A percentile compares a stretch with the other conserved stretches of the same genome.
phyloP scores from a whole-genome alignment of 306 rosid species.

The Luffa aegyptiaca region DNA sequence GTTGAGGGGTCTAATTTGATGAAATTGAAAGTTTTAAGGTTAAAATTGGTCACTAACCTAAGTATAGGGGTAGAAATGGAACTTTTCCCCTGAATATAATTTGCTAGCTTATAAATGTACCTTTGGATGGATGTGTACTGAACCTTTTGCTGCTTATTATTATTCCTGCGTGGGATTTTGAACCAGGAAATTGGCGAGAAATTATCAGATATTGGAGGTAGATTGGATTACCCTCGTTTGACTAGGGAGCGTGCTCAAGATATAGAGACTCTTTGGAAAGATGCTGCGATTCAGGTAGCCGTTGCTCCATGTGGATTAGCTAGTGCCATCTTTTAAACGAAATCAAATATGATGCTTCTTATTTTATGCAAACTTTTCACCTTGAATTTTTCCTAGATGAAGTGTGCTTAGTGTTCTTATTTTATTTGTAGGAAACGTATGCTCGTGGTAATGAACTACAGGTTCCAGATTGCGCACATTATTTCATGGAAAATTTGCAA shows the following conservation, averaged over 20 bases:
- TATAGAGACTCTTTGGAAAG: conserved; percentile 80
- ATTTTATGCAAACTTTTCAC: not conserved
- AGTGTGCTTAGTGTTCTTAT: not conserved
- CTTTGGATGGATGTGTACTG: not conserved
- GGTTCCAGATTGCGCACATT: conserved; percentile 90
- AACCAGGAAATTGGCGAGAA: conserved; percentile 73
- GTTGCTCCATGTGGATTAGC: conserved; percentile 15
- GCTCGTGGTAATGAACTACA: conserved; percentile 87
- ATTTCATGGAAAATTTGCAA: conserved; percentile 88
- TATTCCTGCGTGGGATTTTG: not conserved
- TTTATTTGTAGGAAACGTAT: conserved; percentile 68
- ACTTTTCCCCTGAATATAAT: not conserved
- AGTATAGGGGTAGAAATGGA: not conserved
- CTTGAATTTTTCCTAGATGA: not conserved
- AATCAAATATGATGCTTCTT: not conserved
- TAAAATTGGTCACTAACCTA: not conserved
- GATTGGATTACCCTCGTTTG: conserved; percentile 74
- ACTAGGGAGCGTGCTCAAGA: conserved; percentile 75
- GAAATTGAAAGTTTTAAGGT: not conserved
- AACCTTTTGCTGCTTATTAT: not conserved
- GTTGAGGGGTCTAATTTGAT: not conserved
- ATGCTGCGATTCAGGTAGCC: conserved; percentile 86
- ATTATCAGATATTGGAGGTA: conserved; percentile 73
- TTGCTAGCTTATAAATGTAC: not conserved
- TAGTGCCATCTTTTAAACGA: not conserved